Evolutionary conservation across 2,329 filamentous ascomycete genomes (phyloP).

Genomic region (Daldinia sp.): DNA sequence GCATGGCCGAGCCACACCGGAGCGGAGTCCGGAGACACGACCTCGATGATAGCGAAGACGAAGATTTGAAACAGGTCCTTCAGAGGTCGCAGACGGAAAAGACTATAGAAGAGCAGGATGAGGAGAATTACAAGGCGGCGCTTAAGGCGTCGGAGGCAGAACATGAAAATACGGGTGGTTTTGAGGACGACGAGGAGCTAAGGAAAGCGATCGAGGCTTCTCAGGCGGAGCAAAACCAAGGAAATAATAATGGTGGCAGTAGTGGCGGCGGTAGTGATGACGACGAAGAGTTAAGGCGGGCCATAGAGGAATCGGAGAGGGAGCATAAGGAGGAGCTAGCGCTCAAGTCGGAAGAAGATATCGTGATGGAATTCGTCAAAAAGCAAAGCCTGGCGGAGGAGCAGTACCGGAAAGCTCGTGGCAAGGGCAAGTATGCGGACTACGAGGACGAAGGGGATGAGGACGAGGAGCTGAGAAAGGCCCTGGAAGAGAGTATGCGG

Average conservation of each 20-base stretch:
- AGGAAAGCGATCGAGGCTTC: slow-evolving; percentile 59
- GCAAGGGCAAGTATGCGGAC: slow-evolving; percentile 50
- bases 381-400: slow-evolving; percentile 81
- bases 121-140: slow-evolving; percentile 57
- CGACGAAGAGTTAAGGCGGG: slow-evolving; percentile 60
- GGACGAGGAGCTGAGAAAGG: slow-evolving; percentile 46
- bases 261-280: slow-evolving; percentile 46
- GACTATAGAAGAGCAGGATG: slow-evolving; percentile 47
- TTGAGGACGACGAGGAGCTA: slow-evolving; percentile 53
- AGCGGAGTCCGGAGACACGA: slow-evolving; percentile 42
- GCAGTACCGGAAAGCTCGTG: slow-evolving; percentile 58
- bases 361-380: slow-evolving; percentile 81
- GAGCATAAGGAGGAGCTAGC: slow-evolving; percentile 60
- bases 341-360: slow-evolving; percentile 74
- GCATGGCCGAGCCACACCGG: slow-evolving; percentile 54
- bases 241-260: not conserved
- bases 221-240: slow-evolving; percentile 44
- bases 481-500: slow-evolving; percentile 49
- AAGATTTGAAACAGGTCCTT: slow-evolving; percentile 43
- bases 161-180: not conserved
- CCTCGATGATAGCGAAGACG: slow-evolving; percentile 41
- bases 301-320: slow-evolving; percentile 61
- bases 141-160: slow-evolving; percentile 56
- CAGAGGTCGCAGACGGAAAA: slow-evolving; percentile 46
- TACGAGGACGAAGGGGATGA: slow-evolving; percentile 43